These are phyloP conservation scores for Jaltomata sinuosa DNA, from an alignment of 257 asterid genomes.

Conservation along the genomic window DNA sequence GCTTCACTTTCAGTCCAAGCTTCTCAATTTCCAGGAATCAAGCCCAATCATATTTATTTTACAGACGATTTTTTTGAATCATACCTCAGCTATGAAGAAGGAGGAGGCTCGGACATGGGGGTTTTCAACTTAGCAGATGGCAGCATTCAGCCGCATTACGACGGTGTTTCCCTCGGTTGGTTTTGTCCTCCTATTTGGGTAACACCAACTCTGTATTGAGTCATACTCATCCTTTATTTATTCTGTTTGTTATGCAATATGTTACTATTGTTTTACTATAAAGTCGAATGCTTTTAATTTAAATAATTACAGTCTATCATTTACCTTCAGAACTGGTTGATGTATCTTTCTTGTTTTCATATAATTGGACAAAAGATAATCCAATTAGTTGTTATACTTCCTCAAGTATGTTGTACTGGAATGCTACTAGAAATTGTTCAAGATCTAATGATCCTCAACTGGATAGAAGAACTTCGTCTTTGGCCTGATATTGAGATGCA, in stretches of 20 bases:
- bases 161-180: not conserved
- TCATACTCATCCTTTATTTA: not conserved
- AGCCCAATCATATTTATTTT: not conserved
- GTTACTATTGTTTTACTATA: too few species aligned
- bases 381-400: too few species aligned
- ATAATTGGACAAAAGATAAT: too few species aligned
- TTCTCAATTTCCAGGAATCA: not conserved
- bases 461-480: not conserved
- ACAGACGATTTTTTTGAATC: not conserved
- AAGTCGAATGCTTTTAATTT: too few species aligned
- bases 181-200: not conserved
- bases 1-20: not conserved
- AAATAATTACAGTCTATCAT: too few species aligned
- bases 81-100: not conserved
- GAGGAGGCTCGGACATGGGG: not conserved
- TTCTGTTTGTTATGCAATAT: too few species aligned
- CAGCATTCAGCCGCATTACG: not conserved
- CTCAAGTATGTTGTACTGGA: not conserved
- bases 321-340: too few species aligned
- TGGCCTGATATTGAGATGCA: not conserved
- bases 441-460: not conserved
- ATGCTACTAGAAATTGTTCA: not conserved
- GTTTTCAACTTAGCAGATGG: not conserved
- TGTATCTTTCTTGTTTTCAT: too few species aligned
- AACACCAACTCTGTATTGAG: not conserved